Percentiles rank a stretch among this genome's conserved stretches.
phyloP scores from a whole-genome alignment of 352 stramenopile species.

The Globisporangium ultimum region DNA sequence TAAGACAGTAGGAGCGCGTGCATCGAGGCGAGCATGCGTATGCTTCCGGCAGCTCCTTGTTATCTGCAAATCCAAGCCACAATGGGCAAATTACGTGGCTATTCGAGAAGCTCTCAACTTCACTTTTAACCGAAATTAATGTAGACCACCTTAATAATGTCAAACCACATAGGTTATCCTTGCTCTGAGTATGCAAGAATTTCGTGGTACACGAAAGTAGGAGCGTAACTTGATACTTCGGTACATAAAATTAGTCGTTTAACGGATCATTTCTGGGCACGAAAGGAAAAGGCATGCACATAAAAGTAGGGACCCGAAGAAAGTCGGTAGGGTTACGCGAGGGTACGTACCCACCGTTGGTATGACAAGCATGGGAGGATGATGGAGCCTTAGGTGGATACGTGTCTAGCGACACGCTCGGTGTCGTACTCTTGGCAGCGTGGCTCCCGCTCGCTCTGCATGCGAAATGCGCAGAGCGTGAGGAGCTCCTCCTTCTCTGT shows the following conservation, averaged over 20 bases:
- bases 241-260: neutral
- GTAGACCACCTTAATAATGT: neutral
- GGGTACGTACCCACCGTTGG: neutral
- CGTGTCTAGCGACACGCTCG: neutral
- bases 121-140: neutral
- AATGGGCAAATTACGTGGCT: neutral
- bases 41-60: neutral
- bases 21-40: neutral
- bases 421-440: neutral
- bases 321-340: no score
- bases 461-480: constrained; percentile 8
- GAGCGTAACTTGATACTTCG: neutral
- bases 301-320: no score
- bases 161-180: neutral
- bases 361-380: neutral
- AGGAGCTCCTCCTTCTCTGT: neutral
- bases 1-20: neutral
- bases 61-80: neutral
- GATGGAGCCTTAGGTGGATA: no score
- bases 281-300: no score
- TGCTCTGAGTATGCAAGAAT: neutral
- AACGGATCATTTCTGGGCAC: neutral
- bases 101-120: neutral
- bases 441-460: neutral
- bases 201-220: neutral